These are phyloP conservation scores for Vicia villosa DNA, from an alignment of 306 rosid genomes.

Conservation along the genomic window DNA sequence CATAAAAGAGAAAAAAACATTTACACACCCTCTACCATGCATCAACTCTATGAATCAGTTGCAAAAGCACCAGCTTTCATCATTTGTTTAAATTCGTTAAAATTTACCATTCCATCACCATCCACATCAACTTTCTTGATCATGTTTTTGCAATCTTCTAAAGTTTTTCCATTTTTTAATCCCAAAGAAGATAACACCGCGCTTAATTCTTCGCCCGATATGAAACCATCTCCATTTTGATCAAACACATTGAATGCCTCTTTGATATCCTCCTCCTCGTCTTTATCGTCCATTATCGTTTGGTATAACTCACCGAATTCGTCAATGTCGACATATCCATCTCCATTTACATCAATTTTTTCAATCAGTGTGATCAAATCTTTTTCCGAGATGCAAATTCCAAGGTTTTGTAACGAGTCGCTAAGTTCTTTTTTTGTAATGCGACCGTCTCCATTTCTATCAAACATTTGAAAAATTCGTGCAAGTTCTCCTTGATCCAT, in stretches of 20 bases:
- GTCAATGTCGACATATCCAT: slow-evolving; percentile 46
- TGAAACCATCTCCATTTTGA: slow-evolving; percentile 54
- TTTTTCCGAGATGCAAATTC: slow-evolving; percentile 38
- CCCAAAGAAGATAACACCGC: slow-evolving; percentile 47
- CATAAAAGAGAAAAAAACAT: not conserved
- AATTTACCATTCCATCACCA: slow-evolving; percentile 56
- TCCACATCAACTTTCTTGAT: slow-evolving; percentile 48
- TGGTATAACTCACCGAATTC: slow-evolving; percentile 47
- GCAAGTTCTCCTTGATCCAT: slow-evolving; percentile 47
- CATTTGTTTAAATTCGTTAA: slow-evolving; percentile 49
- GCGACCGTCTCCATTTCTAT: slow-evolving; percentile 48
- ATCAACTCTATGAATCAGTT: slow-evolving; percentile 32
- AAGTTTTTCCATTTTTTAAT: slow-evolving; percentile 30
- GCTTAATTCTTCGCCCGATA: slow-evolving; percentile 49
- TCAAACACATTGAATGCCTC: slow-evolving; percentile 56
- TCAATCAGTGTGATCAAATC: slow-evolving; percentile 50
- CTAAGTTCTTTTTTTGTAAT: slow-evolving; percentile 46
- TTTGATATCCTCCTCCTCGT: slow-evolving; percentile 51
- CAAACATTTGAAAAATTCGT: slow-evolving; percentile 53
- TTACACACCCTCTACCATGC: not conserved
- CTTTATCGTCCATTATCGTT: slow-evolving; percentile 46
- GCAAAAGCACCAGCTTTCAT: slow-evolving; percentile 47
- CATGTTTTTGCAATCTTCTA: slow-evolving; percentile 50
- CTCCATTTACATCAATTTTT: slow-evolving; percentile 49
- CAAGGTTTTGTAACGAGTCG: slow-evolving; percentile 39